Base-by-base conservation (phyloP, 139 green algal species). In the Desmodesmus armatus region DNA sequence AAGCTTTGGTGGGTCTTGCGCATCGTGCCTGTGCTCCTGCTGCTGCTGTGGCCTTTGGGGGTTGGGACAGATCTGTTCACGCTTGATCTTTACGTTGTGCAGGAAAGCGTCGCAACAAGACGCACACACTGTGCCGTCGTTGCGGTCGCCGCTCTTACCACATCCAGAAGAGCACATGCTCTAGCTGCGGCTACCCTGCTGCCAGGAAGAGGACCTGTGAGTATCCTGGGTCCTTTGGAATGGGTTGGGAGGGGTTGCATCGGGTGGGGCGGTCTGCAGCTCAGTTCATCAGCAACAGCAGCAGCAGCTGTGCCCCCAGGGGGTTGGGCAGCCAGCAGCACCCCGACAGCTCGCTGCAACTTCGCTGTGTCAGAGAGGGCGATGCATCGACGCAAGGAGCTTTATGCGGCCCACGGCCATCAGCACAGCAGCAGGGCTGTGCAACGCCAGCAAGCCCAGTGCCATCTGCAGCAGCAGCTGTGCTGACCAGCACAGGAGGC, bases 131-230 rank as follows among this genome's bases (percentile, higher is more conserved):
- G 71, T 99, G 97, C 94, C 90, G 95, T 76, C 93, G 97, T 5
- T 99, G 96, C 89, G 96, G 96, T 31, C 81, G 92, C 44, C 90
- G 96, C 29, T 93, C 89, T 5, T 99, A 97, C 88, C 97, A 99
- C 94, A 97, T 98, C 79, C 97, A 99, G 93, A 99, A 99, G 95
- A 90, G 65, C 78, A 97, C 91, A 43, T 99, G 97, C 92, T 83
- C 90, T 40, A 90, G 91, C 31, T 99, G 97, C 91, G 97, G 95
- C 66, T 99, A 99, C 93, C 98, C 98, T 40, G 92, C 95, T 78
- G 93, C 96, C 17, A 92, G 93, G 49, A 98, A 98, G 79, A 92
- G 97, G 67, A 98, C 96, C 55, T 99, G 96, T 98, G 87, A 96
- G 95, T n/a, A n/a, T n/a, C n/a, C n/a, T n/a, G n/a, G 11, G n/a